Base-by-base conservation (phyloP, 306 rosid species). In the Lagenaria siceraria region DNA sequence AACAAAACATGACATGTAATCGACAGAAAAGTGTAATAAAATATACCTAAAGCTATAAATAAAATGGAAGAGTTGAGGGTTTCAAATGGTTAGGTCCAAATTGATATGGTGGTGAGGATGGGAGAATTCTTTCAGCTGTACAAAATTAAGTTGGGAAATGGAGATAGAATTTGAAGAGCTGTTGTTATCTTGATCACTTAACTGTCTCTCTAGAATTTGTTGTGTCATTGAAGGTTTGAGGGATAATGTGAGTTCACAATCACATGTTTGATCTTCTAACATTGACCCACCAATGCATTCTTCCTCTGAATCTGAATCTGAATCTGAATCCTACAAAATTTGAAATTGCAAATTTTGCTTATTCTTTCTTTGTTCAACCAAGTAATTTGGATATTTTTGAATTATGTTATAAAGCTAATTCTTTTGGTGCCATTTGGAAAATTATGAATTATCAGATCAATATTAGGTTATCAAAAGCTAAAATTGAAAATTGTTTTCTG, bases 71-170 rank as follows among this genome's bases (percentile, higher is more conserved):
- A 0, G 55, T 46, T 13, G 12, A 46, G 9, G 21, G 55, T 51
- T 51, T 51, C 55, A 51, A 48, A 91, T 91, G 59, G 91, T 82
- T 73, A 91, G 81, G 84, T 91, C 91, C 78, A 91, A 84, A 79
- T 91, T 91, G 56, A 89, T 78, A 52, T 75, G 69, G 8, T 17
- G 55, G 29, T 29, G 77, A 27, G 43, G 77, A 49, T 33, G 61
- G n/a, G 19, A 25, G 10, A 19, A 53, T 27, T 73, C 18, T 27
- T 73, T 27, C 0, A 29, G 25, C 5, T 31, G 21, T 46, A 73
- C 60, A 73, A 73, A 73, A 73, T 73, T 51, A 7, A 51, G 27
- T 35, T 38, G 73, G 51, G 51, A 66, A 10, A 24, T 66, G 24
- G 73, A 38, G 27, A 12, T 27, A 14, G 65, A 60, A 27, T 13